phyloP scores from a whole-genome alignment of 2,329 filamentous ascomycete species.

The Dothiorella sarmentorum region DNA sequence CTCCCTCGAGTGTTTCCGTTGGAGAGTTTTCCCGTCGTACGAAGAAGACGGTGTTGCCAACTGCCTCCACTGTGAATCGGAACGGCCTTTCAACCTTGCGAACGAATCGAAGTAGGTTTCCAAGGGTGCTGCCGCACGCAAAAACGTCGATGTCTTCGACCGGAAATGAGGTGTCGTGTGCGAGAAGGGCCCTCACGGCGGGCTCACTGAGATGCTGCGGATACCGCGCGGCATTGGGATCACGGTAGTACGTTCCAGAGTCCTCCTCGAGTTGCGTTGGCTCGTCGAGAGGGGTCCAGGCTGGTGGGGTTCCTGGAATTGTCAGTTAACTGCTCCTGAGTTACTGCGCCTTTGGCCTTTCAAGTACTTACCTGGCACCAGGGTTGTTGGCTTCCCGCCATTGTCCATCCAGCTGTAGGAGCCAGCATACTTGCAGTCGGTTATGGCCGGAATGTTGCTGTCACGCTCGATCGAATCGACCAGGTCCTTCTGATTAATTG shows the following conservation, averaged over 20 bases:
- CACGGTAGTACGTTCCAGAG: slow-evolving; percentile 50
- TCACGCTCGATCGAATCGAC: background rate
- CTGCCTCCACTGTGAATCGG: slow-evolving; percentile 55
- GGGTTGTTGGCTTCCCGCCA: slow-evolving; percentile 36
- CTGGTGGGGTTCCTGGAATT: slow-evolving; percentile 47
- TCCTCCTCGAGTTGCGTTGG: slow-evolving; percentile 43
- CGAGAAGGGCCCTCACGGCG: slow-evolving; percentile 44
- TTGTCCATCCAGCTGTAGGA: slow-evolving; percentile 53
- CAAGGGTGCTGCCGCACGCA: slow-evolving; percentile 59
- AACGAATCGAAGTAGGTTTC: slow-evolving; percentile 59
- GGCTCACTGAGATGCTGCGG: slow-evolving; percentile 52
- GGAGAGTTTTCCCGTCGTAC: slow-evolving; percentile 60
- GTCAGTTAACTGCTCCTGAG: background rate
- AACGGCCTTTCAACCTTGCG: slow-evolving; percentile 48
- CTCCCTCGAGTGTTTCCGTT: slow-evolving; percentile 51
- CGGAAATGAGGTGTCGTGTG: slow-evolving; percentile 36
- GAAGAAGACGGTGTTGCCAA: slow-evolving; percentile 60
- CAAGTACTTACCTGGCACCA: slow-evolving; percentile 43
- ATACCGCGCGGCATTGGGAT: slow-evolving; percentile 52
- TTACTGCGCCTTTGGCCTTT: background rate
- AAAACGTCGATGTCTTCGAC: slow-evolving; percentile 51
- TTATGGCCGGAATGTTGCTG: slow-evolving; percentile 30
- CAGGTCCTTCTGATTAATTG: slow-evolving; percentile 21
- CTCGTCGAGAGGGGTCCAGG: slow-evolving; percentile 46
- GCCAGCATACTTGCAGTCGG: slow-evolving; percentile 42